Conservation (phyloP, 306 rosid species). For the Quercus cerris region DNA sequence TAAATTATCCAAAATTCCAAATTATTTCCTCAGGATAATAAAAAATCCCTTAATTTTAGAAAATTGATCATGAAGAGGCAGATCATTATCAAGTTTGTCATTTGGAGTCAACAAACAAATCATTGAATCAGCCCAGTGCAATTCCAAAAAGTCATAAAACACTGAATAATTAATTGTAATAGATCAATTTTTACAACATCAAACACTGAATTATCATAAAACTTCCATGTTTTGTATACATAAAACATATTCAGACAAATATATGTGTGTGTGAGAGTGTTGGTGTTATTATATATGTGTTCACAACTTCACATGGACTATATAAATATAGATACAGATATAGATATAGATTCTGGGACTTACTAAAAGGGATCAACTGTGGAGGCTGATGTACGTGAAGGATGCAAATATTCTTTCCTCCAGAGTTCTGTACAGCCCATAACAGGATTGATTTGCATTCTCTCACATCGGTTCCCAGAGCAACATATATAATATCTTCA, state of each 20-base stretch:
- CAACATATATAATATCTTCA: slow-evolving; percentile 57
- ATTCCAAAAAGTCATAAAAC: too few relatives aligned
- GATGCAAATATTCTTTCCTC: slow-evolving; percentile 67
- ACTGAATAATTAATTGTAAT: too few relatives aligned
- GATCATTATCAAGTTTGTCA: not conserved
- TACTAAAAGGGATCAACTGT: slow-evolving; percentile 65
- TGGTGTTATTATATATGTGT: not conserved
- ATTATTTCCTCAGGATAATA: not conserved
- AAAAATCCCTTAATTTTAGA: not conserved
- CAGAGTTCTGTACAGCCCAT: slow-evolving; percentile 75
- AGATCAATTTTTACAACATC: too few relatives aligned
- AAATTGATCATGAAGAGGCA: not conserved
- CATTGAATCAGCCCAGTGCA: too few relatives aligned
- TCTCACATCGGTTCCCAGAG: slow-evolving; percentile 65
- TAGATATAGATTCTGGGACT: slow-evolving; percentile 17
- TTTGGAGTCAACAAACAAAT: too few relatives aligned
- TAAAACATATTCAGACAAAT: not conserved
- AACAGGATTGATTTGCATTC: slow-evolving; percentile 48
- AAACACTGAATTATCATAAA: not conserved
- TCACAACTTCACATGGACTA: not conserved
- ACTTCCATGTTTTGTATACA: not conserved
- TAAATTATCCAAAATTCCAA: too few relatives aligned
- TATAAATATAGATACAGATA: too few relatives aligned
- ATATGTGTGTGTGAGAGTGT: too few relatives aligned
- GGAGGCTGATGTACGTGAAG: slow-evolving; percentile 69